Evolutionary conservation across 1,284 basidiomycete genomes (phyloP).

Genomic region (Rhodotorula sp.): DNA sequence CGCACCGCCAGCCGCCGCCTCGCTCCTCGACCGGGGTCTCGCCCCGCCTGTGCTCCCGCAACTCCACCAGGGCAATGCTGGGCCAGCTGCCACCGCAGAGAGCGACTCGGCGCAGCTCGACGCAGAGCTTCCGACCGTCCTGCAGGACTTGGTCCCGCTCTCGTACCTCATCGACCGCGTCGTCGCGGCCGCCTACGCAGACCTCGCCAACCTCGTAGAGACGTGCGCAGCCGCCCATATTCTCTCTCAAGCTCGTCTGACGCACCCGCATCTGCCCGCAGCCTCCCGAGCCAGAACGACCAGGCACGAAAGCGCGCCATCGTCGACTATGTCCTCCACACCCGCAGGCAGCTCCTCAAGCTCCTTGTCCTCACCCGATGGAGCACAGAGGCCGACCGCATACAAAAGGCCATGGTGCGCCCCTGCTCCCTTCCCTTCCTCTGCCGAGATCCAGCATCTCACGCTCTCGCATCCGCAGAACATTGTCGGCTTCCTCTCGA

Average conservation of each 20-base stretch:
- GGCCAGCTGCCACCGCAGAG: not conserved
- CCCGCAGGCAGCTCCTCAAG: constrained; percentile 85
- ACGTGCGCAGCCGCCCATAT: constrained; percentile 61
- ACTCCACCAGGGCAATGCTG: not conserved
- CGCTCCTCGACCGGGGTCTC: too few relatives aligned
- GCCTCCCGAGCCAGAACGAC: constrained; percentile 80
- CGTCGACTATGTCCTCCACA: constrained; percentile 82
- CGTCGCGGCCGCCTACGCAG: constrained; percentile 76
- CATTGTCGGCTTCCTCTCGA: constrained; percentile 76
- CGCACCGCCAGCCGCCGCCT: too few relatives aligned
- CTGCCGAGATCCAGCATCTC: not conserved
- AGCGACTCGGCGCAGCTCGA: constrained; percentile 50
- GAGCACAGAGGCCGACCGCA: constrained; percentile 73
- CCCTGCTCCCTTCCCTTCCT: not conserved
- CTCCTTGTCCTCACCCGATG: constrained; percentile 80
- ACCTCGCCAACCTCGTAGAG: constrained; percentile 78
- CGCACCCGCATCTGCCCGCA: constrained; percentile 47
- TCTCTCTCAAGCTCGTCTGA: constrained; percentile 2
- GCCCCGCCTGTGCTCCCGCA: too few relatives aligned
- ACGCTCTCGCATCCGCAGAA: constrained; percentile 57
- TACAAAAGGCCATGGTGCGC: constrained; percentile 76
- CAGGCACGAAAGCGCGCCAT: constrained; percentile 75
- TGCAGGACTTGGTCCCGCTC: constrained; percentile 72
- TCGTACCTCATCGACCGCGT: constrained; percentile 73
- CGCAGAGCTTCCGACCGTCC: constrained; percentile 71